phyloP scores from a whole-genome alignment of 2,329 filamentous ascomycete species.

The Trichoderma harzianum region DNA sequence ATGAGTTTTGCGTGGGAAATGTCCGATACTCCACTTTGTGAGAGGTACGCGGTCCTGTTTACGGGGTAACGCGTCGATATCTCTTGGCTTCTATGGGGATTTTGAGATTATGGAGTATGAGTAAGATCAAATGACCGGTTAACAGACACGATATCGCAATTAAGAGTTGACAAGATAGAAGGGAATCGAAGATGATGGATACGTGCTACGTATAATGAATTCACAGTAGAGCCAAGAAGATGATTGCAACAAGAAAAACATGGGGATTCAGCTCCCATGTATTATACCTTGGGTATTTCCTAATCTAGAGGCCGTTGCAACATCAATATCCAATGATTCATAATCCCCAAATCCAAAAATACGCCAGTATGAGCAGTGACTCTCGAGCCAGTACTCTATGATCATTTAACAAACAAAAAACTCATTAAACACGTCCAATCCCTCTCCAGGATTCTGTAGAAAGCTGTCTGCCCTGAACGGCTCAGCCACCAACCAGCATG shows the following conservation, averaged over 20 bases:
- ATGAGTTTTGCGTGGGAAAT: neutral
- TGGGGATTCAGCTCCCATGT: neutral
- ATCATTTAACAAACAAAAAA: neutral
- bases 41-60: neutral
- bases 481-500: slow-evolving; percentile 13
- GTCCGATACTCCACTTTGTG: neutral
- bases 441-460: neutral
- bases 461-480: slow-evolving; percentile 10
- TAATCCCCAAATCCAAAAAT: neutral
- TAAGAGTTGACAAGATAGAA: no score
- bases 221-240: neutral
- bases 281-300: neutral
- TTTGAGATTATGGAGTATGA: neutral
- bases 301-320: neutral
- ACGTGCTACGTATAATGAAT: neutral
- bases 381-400: neutral
- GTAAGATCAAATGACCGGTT: neutral
- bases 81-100: neutral
- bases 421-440: slow-evolving; percentile 2
- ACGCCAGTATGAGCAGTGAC: neutral
- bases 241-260: neutral
- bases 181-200: neutral
- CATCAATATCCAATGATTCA: neutral
- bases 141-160: neutral
- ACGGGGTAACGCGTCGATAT: neutral